A percentile compares a stretch with the other conserved stretches of the same genome.
Conservation (phyloP, 2,329 filamentous ascomycete species). For the Cordyceps cicadae region DNA sequence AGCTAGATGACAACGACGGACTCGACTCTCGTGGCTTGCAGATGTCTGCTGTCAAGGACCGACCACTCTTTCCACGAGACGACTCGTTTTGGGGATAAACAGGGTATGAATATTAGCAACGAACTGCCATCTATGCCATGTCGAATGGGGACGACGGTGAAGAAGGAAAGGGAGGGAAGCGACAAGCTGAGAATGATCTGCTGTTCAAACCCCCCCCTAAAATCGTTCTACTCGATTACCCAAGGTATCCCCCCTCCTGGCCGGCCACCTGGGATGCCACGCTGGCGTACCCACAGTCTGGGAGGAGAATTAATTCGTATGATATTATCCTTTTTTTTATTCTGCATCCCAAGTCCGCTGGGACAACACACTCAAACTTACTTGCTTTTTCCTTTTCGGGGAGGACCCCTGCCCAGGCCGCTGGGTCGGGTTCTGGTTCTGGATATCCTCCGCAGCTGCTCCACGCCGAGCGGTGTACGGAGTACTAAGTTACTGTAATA, state of each 20-base stretch:
- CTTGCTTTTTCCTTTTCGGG: neutral
- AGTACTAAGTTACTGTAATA: too few species aligned
- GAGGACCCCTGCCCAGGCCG: neutral
- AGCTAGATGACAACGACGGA: neutral
- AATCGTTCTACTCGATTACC: neutral
- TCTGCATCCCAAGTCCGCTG: neutral
- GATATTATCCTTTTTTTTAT: neutral
- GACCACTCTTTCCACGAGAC: neutral
- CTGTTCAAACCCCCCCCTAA: neutral
- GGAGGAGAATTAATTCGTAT: neutral
- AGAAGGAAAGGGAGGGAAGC: neutral
- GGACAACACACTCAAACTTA: neutral
- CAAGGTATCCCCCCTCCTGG: neutral
- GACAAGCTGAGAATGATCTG: neutral
- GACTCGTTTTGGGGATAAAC: neutral
- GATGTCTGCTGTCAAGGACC: neutral
- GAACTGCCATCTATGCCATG: neutral
- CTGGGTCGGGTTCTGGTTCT: neutral
- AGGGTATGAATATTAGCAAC: neutral
- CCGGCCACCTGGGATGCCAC: neutral
- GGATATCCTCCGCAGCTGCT: neutral
- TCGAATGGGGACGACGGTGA: neutral
- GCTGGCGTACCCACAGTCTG: constrained; percentile 7
- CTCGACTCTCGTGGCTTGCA: neutral
- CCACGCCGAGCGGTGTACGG: constrained; percentile 4